Conservation (phyloP, 2,329 filamentous ascomycete species). For the Ophiosphaerella herpotricha region DNA sequence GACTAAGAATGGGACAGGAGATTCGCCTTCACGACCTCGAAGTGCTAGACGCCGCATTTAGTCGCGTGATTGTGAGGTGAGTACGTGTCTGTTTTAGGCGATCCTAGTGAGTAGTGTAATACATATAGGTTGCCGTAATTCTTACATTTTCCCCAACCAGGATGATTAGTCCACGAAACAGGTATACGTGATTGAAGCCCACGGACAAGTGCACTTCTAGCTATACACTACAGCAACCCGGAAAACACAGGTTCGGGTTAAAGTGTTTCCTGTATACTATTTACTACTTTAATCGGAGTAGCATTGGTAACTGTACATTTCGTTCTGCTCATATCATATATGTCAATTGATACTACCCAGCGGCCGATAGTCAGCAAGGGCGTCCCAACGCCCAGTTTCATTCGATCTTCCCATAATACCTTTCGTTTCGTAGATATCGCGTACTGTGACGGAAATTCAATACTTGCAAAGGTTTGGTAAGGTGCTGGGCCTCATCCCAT, state of each 20-base stretch:
- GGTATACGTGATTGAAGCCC: no score
- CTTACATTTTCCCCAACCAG: no score
- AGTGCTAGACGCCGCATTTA: no score
- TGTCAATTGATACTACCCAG: constrained; percentile 33
- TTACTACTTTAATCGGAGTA: constrained; percentile 8
- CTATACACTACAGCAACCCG: no score
- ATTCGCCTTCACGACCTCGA: neutral
- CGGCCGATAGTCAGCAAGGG: constrained; percentile 30
- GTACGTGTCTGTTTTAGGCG: no score
- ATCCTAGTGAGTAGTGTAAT: no score
- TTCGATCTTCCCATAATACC: constrained; percentile 34
- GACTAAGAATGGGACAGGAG: neutral
- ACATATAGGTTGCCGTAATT: no score
- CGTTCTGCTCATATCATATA: constrained; percentile 34
- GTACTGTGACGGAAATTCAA: constrained; percentile 34
- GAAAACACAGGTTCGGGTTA: neutral
- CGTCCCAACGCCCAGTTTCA: constrained; percentile 36
- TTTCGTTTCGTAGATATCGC: constrained; percentile 24
- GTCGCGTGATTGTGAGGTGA: no score
- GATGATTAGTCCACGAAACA: no score
- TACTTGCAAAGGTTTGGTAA: constrained; percentile 34
- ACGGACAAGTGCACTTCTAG: no score
- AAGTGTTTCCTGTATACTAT: constrained; percentile 29
- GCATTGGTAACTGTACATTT: constrained; percentile 31
- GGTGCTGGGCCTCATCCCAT: constrained; percentile 39